Base-by-base conservation (phyloP, 2,329 filamentous ascomycete genomes). In the Fusarium nodosum region DNA sequence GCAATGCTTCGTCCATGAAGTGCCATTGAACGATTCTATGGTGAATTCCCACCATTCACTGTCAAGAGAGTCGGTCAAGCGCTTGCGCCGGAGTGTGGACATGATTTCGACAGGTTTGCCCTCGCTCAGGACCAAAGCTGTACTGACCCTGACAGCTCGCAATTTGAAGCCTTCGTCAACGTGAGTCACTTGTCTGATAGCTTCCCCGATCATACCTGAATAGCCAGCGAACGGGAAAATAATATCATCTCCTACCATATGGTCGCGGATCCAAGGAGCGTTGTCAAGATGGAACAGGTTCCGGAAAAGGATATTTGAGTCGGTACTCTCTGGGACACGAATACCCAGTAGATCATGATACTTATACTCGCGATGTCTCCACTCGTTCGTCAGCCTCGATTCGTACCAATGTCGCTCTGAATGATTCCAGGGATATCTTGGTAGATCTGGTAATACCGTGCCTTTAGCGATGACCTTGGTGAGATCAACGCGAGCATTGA, bases 1-100 rank as follows among this genome's bases (percentile, higher is more conserved):
- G 11, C 56, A 58, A 30, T 58, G 56, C 2, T 58, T 58, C 1
- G 56, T 55, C 56, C 56, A 58, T 12, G 22, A 10, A 13, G 56
- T 26, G 4, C 56, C 56, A 6, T 58, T 58, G 20, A 45, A 55
- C 12, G 56, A 58, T 8, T 31, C n/a, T 18, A 58, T 55, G 1
- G 38, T 45, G 3, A 58, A 45, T 24, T 55, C 56, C 56, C 56
- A 58, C 56, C 48, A 58, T 11, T 58, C 48, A 13, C 56, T 58
- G 1, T 58, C 56, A 11, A 58, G 56, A 18, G 31, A 55, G 38
- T 55, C 42, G 16, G 56, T 58, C 48, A 58, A 30, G 4, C 24
- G 56, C 7, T 55, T 54, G 5, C 56, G 56, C 4, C 31, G 39
- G 4, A 58, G 31, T 5, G 48, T 45, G 20, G 56, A 54, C 56